Evolutionary conservation across 192 early-diverging fungal species (phyloP).

Genomic region (Chytriomyces sp.): DNA sequence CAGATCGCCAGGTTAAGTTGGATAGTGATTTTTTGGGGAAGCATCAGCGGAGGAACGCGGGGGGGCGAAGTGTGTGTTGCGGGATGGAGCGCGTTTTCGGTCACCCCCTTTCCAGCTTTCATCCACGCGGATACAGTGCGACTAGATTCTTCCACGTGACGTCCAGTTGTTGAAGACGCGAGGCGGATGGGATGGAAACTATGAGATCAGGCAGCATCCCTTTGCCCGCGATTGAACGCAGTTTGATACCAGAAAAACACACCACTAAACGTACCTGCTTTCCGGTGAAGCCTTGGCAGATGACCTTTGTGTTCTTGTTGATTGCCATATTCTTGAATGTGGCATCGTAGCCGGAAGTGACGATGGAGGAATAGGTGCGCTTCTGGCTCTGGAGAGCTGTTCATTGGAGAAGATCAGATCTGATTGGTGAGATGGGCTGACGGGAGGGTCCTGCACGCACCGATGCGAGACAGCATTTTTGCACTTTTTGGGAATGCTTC

Average conservation of each 20-base stretch:
- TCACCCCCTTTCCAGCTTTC: no score
- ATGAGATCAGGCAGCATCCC: not conserved
- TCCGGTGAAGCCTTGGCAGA: slow-evolving; percentile 99
- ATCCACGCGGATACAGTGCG: no score
- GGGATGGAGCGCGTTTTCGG: not conserved
- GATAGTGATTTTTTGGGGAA: no score
- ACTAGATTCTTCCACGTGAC: no score
- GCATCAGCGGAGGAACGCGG: no score
- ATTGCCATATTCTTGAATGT: slow-evolving; percentile 91
- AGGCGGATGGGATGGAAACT: not conserved
- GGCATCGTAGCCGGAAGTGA: slow-evolving; percentile 71
- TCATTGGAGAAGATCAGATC: not conserved
- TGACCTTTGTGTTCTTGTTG: slow-evolving; percentile 95
- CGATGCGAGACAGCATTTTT: not conserved
- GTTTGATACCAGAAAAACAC: not conserved
- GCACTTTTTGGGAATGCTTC: no score
- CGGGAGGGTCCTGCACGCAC: not conserved
- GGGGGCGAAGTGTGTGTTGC: no score
- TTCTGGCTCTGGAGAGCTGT: slow-evolving; percentile 9
- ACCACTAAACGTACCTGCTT: slow-evolving; percentile 75
- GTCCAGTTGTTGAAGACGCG: no score
- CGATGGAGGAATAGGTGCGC: slow-evolving; percentile 18
- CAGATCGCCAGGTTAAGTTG: no score
- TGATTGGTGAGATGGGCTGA: not conserved
- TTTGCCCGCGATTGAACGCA: no score